Conservation (phyloP, 176 grass and related monocot genomes). For the Oryza brachyantha region DNA sequence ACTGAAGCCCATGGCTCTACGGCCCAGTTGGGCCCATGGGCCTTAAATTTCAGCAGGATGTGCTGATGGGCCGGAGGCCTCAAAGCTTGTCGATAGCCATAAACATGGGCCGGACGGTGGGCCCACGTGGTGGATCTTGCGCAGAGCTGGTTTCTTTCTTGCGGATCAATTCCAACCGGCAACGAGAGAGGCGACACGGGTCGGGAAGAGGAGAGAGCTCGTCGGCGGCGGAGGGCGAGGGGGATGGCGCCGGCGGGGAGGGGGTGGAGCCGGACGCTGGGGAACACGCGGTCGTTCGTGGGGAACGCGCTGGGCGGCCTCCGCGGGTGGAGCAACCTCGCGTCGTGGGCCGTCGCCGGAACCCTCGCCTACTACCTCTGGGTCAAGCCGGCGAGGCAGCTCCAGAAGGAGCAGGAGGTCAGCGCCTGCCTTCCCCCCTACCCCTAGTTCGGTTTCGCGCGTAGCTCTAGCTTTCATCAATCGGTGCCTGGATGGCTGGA, state of each 20-base stretch:
- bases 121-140: too few species aligned
- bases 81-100: too few species aligned
- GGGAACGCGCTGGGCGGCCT: slow-evolving; percentile 89
- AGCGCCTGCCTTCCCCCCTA: background rate
- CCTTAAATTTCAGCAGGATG: too few species aligned
- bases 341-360: slow-evolving; percentile 87
- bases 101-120: too few species aligned
- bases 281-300: slow-evolving; percentile 77
- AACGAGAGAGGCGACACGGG: slow-evolving; percentile 8
- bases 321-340: slow-evolving; percentile 79
- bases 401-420: slow-evolving; percentile 89
- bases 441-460: background rate
- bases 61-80: too few species aligned
- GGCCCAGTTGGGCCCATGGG: too few species aligned
- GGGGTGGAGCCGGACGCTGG: slow-evolving; percentile 45
- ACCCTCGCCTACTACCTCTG: slow-evolving; percentile 98
- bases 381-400: slow-evolving; percentile 69
- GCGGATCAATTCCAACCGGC: slow-evolving; percentile 40
- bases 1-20: too few species aligned
- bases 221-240: slow-evolving; percentile 13
- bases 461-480: background rate
- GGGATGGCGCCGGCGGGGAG: slow-evolving; percentile 44
- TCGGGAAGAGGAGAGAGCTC: background rate
- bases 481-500: background rate
- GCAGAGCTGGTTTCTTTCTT: too few species aligned